Evolutionary conservation across 1,284 basidiomycete genomes (phyloP).

Genomic region (Cryptococcus depauperatus): DNA sequence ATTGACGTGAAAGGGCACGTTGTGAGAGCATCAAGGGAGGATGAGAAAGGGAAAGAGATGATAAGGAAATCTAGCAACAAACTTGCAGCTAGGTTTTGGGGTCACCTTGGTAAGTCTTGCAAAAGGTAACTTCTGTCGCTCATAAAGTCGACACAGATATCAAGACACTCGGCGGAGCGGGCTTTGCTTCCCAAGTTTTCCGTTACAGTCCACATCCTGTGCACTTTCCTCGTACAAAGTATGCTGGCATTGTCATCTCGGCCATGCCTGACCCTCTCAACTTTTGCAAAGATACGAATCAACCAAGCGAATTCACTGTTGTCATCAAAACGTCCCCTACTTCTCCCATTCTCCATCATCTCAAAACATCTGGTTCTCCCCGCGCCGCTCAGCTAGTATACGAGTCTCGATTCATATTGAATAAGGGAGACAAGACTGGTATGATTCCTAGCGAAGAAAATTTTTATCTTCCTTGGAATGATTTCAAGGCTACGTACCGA

Average conservation of each 20-base stretch:
- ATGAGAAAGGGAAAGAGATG: background rate
- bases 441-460: background rate
- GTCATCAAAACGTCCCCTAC: constrained; percentile 40
- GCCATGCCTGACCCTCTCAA: constrained; percentile 12
- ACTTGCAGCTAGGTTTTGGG: constrained; percentile 27
- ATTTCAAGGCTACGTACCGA: constrained; percentile 46
- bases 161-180: constrained; percentile 48
- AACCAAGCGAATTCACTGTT: constrained; percentile 39
- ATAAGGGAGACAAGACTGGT: background rate
- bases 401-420: constrained; percentile 42
- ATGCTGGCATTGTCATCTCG: constrained; percentile 24
- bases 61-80: constrained; percentile 1
- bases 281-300: constrained; percentile 1
- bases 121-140: background rate
- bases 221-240: constrained; percentile 20
- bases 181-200: constrained; percentile 49
- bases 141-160: constrained; percentile 38
- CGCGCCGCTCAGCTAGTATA: constrained; percentile 42
- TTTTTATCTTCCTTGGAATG: constrained; percentile 37
- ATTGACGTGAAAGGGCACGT: constrained; percentile 4
- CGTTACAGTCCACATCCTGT: constrained; percentile 32
- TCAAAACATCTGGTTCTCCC: constrained; percentile 28
- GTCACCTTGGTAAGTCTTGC: constrained; percentile 23
- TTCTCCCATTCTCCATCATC: constrained; percentile 29
- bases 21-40: background rate